Percentiles rank a stretch among this genome's conserved stretches.
These are phyloP conservation scores for Neonectria faginata DNA, from an alignment of 2,329 filamentous ascomycete genomes.

Conservation along the genomic window DNA sequence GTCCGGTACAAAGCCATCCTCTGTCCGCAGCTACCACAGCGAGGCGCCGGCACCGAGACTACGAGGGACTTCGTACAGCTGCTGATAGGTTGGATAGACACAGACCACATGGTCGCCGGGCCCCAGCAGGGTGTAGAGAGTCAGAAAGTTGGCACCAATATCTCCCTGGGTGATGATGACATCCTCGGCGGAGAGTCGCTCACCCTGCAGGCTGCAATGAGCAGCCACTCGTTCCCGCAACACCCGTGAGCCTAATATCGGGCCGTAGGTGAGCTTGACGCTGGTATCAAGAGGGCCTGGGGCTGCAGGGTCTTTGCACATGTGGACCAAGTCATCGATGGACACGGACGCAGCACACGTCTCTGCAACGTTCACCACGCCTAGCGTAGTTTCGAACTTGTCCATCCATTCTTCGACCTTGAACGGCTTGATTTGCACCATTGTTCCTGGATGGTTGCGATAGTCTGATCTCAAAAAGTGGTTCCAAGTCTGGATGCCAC, in stretches of 20 bases:
- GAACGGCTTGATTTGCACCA: slow-evolving; percentile 71
- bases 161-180: slow-evolving; percentile 83
- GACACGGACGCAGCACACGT: too few species aligned
- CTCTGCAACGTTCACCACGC: slow-evolving; percentile 78
- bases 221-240: slow-evolving; percentile 74
- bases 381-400: slow-evolving; percentile 66
- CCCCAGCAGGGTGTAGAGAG: slow-evolving; percentile 77
- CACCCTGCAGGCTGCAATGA: slow-evolving; percentile 70
- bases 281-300: too few species aligned
- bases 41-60: slow-evolving; percentile 82
- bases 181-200: slow-evolving; percentile 64
- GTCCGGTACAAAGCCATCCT: slow-evolving; percentile 75
- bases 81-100: slow-evolving; percentile 88
- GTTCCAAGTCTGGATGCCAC: neutral
- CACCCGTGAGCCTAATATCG: slow-evolving; percentile 73
- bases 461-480: neutral
- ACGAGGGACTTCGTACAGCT: slow-evolving; percentile 80
- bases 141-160: slow-evolving; percentile 86
- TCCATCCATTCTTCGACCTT: slow-evolving; percentile 81
- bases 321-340: slow-evolving; percentile 70
- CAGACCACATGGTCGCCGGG: slow-evolving; percentile 86
- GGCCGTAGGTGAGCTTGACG: too few species aligned
- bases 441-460: slow-evolving; percentile 39
- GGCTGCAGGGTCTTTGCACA: slow-evolving; percentile 67
- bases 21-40: slow-evolving; percentile 76